These are phyloP conservation scores for Microascus cirrosus DNA, from an alignment of 2,329 filamentous ascomycete species.

Conservation along the genomic window DNA sequence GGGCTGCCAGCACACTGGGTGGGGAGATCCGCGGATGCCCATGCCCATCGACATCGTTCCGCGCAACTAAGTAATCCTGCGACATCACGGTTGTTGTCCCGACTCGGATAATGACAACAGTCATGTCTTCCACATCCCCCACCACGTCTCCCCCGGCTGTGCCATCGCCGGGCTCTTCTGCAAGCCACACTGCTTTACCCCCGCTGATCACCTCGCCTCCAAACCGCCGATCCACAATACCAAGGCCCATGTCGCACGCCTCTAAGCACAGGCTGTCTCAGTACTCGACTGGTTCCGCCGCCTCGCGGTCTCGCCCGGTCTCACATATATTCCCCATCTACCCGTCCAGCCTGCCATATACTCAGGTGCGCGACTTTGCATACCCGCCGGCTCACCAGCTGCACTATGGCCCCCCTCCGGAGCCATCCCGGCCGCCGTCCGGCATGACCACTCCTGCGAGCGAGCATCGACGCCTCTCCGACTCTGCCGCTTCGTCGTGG, in stretches of 20 bases:
- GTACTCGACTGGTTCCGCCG: constrained; percentile 63
- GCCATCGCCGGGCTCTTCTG: constrained; percentile 30
- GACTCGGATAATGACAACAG: constrained; percentile 32
- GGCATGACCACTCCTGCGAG: constrained; percentile 77
- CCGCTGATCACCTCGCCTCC: constrained; percentile 47
- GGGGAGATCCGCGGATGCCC: background rate
- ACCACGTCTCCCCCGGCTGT: constrained; percentile 40
- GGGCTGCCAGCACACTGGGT: background rate
- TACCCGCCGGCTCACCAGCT: constrained; percentile 74
- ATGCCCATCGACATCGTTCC: background rate
- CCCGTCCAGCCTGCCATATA: constrained; percentile 76
- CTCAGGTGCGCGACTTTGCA: constrained; percentile 92
- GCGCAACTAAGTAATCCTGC: background rate
- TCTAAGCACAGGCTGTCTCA: constrained; percentile 75
- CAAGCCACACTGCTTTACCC: constrained; percentile 42
- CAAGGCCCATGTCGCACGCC: constrained; percentile 63
- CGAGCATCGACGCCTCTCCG: constrained; percentile 71
- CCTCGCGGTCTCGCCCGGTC: constrained; percentile 61
- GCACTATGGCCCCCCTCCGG: constrained; percentile 86
- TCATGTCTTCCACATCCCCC: constrained; percentile 47
- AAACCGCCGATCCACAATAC: constrained; percentile 46
- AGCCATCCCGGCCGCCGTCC: constrained; percentile 58
- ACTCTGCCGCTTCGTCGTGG: constrained; percentile 60
- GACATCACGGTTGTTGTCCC: background rate
- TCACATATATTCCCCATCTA: constrained; percentile 78